Base-by-base conservation (phyloP, 306 rosid species). In the Benincasa hispida region DNA sequence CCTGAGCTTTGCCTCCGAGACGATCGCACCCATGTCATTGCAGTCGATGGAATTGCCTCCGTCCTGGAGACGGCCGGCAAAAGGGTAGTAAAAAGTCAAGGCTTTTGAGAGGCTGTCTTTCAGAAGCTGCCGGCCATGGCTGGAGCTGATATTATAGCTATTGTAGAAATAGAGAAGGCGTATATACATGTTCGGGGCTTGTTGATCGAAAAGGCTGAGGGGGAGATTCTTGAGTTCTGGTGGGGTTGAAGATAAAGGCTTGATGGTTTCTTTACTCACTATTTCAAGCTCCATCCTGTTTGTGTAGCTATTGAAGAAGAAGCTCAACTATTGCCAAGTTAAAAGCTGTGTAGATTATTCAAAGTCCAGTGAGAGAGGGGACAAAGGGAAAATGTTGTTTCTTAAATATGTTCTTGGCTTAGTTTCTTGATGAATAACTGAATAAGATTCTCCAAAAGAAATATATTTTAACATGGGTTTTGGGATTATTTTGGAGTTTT, bases 241-340 rank as follows among this genome's bases (percentile, higher is more conserved):
- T 21, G 89, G 86, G 57, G 91, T 89, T 39, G 85, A 78, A 63
- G 80, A 27, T 4, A 79, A 82, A 6, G 97, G 96, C 62, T 78
- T 88, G 34, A 92, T 83, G 72, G 58, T 77, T 84, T 88, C 93
- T 83, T 85, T 85, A 0, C 77, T 47, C 32, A 87, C 34, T 11
- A 76, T 58, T 54, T 87, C 81, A 59, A 84, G 51, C 48, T 77
- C 37, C 17, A 70, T 48, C 25, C 17, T 32, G 14, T 61, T 37
- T 37, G 42, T 37, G 42, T 37, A 37, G 42, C 5, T 5, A 5
- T 35, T 37, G 42, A 37, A 37, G 42, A 37, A 37, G 2, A 37
- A 37, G 42, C 8, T 37, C 2, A 37, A 4, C 5, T 37, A 37
- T 37, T 37, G 10, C 42, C 10, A 37, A 37, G 42, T 8, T 37